Base-by-base conservation (phyloP, 2,329 filamentous ascomycete species). In the Akanthomyces uredinophilus region DNA sequence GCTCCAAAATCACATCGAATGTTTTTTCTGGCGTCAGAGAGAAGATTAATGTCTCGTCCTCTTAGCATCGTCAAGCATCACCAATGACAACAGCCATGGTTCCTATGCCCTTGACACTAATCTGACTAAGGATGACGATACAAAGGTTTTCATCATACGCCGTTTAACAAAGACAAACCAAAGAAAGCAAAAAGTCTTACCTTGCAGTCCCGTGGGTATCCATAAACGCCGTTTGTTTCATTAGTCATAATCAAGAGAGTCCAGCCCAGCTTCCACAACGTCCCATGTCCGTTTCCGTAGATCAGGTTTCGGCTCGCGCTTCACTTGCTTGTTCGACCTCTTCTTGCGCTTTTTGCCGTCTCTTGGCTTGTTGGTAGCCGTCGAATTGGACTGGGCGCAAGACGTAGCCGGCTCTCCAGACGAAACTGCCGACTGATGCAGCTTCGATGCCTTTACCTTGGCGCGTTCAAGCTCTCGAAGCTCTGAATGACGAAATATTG, bases 41-140 rank as follows among this genome's bases (percentile, higher is more conserved):
- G 80, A 82, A 82, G 80, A 82, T 82, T 82, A 81, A 63, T 66
- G 68, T 69, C 72, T 82, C 80, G 77, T 78, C 80, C 81, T 73
- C 68, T 74, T 73, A 69, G 64, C 66, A 68, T 70, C 70, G 66
- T 65, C 63, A 70, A 65, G 64, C 67, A 66, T 76, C 75, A 65
- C 66, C 68, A 71, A 67, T 56, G 66, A 43, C 65, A 62, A 49
- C 32, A 66, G 68, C 67, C 60, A 68, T 73, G 68, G 68, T 64
- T 77, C 74, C 54, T 76, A 64, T 67, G 65, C 65, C 69, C 66
- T 65, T 65, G 68, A 66, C 66, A 67, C 65, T 64, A 71, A 75
- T 96, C 87, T 84, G 92, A 81, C 91, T 96, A 96, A 96, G 92
- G 92, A 96, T 96, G 92, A 96, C 91, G 89, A 92, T 93, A 92